phyloP scores from a whole-genome alignment of 768 basidiomycete species.

The Punctularia strigosozonata region DNA sequence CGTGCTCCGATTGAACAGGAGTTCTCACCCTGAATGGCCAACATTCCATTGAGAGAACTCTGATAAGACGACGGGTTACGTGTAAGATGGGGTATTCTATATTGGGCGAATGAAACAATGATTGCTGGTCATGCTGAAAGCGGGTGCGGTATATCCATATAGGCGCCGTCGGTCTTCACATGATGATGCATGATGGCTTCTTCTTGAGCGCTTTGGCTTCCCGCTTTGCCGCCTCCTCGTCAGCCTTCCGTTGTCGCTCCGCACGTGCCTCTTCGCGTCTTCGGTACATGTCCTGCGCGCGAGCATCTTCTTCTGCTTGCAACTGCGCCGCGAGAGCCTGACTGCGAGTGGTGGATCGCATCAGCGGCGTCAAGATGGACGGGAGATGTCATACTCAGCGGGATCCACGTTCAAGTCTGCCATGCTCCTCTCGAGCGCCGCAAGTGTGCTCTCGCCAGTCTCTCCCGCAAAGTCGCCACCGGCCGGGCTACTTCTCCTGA shows the following conservation, averaged over 20 bases:
- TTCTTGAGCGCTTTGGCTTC: slow-evolving; percentile 3
- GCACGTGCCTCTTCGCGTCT: slow-evolving; percentile 22
- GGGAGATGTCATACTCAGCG: slow-evolving; percentile 35
- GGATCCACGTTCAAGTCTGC: slow-evolving; percentile 31
- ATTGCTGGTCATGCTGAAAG: too few species aligned
- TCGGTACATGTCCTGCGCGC: slow-evolving; percentile 21
- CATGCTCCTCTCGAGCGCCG: slow-evolving; percentile 33
- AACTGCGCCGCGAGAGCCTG: slow-evolving; percentile 61
- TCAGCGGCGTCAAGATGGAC: background rate
- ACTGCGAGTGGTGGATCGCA: slow-evolving; percentile 21
- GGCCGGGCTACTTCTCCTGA: slow-evolving; percentile 49
- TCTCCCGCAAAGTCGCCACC: slow-evolving; percentile 78
- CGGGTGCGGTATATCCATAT: too few species aligned
- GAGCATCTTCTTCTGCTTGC: slow-evolving; percentile 70
- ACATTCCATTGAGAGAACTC: too few species aligned
- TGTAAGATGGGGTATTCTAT: too few species aligned
- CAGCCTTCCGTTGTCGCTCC: slow-evolving; percentile 14
- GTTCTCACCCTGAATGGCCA: too few species aligned
- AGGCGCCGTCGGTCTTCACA: too few species aligned
- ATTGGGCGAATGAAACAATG: too few species aligned
- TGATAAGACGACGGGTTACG: too few species aligned
- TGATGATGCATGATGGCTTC: background rate
- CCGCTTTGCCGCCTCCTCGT: slow-evolving; percentile 11
- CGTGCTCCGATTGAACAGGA: too few species aligned
- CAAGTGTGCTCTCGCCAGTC: slow-evolving; percentile 48